Base-by-base conservation (phyloP, 768 basidiomycete species). In the Lactifluus piperatus region DNA sequence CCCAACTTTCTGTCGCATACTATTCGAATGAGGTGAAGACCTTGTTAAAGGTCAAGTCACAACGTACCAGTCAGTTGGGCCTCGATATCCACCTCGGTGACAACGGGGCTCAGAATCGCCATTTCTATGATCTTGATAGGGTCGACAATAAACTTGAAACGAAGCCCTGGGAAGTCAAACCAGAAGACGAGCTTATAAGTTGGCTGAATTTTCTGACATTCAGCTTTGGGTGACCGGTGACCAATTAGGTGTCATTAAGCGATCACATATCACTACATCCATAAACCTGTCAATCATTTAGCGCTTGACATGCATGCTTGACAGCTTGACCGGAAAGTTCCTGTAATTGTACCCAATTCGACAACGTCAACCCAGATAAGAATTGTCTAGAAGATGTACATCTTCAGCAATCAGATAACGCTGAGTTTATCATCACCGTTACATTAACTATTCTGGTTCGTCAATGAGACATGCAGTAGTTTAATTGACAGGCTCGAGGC, bases 1-100 rank as follows among this genome's bases (percentile, higher is more conserved):
- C n/a, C 45, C 13, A 32, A 9, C 22, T 36, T 43, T 9, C 24
- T 32, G n/a, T 56, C 36, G 1, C 20, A 49, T 56, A 11, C 22
- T 30, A 46, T 2, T 8, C 30, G 24, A 22, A 47, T 61, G 50
- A 56, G 44, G 26, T 20, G n/a, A 14, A 29, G 30, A 16, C 16
- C 24, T 43, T 24, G 8, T 22, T 4, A 51, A 44, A 16, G 5
- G 8, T 7, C 18, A 9, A 22, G 30, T 26, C 5, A 16, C 14
- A 20, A 36, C 56, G 7, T 34, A 57, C 56, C 32, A n/a, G 27
- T 37, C 18, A 30, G 48, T 30, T 49, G 56, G n/a, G 56, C 56
- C 22, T 56, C 47, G n/a, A 50, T 24, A n/a, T 50, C 56, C 16
- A 14, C 37, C 10, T n/a, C 20, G 6, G 2, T 43, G 16, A 36